A percentile compares a stretch with the other conserved stretches of the same genome.
Evolutionary conservation across 2,329 filamentous ascomycete species (phyloP).

Genomic region (Xylaria sp.): DNA sequence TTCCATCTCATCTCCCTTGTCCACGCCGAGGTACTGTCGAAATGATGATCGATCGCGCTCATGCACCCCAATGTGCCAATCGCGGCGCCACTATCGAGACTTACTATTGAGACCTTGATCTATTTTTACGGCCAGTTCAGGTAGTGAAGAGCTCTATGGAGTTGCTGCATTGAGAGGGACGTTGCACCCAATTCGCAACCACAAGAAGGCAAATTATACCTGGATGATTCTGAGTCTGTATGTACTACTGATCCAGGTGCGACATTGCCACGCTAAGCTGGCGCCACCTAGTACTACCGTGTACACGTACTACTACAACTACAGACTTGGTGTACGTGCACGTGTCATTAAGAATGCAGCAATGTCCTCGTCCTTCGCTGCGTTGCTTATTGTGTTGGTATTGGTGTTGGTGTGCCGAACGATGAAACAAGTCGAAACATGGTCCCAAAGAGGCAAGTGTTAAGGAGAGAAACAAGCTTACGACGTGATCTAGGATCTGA

Average conservation of each 20-base stretch:
- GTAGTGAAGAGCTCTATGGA: too few relatives aligned
- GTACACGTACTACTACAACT: not conserved
- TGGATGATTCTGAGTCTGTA: too few relatives aligned
- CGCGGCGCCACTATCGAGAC: not conserved
- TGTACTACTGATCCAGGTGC: too few relatives aligned
- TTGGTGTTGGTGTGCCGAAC: not conserved
- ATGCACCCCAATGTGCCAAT: not conserved
- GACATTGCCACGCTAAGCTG: not conserved
- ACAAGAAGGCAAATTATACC: not conserved
- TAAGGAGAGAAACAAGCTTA: conserved; percentile 10
- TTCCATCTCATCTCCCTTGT: not conserved
- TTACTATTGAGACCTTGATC: not conserved
- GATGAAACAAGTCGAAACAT: conserved; percentile 25
- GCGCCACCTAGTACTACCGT: not conserved
- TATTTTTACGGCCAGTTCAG: not conserved
- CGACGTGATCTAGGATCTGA: not conserved
- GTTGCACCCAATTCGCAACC: not conserved
- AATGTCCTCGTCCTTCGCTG: too few relatives aligned
- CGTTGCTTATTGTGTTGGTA: too few relatives aligned
- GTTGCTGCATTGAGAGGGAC: not conserved
- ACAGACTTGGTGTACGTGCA: too few relatives aligned
- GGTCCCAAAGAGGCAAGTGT: conserved; percentile 19
- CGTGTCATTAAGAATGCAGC: too few relatives aligned
- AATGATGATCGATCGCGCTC: conserved; percentile 10
- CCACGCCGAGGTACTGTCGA: not conserved